Evolutionary conservation across 495 filamentous ascomycete genomes (phyloP).

Genomic region (Neurospora africana): DNA sequence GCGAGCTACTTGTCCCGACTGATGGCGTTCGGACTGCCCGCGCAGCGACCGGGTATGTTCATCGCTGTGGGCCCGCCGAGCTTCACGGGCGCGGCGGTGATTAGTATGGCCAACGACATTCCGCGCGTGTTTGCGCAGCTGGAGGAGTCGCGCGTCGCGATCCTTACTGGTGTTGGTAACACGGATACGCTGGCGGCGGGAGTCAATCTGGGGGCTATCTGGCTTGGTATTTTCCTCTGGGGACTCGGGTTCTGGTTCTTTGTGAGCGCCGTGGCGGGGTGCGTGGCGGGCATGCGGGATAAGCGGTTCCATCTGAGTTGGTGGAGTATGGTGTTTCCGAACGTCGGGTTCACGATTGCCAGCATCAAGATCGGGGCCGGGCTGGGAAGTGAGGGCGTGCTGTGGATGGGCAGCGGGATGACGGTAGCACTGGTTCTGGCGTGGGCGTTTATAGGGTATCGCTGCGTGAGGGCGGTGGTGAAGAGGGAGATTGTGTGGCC

Average conservation of each 20-base stretch:
- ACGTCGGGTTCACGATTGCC: conserved; percentile 44
- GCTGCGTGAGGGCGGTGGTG: conserved; percentile 43
- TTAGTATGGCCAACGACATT: conserved; percentile 47
- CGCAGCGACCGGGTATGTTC: conserved; percentile 54
- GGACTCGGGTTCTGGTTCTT: conserved; percentile 65
- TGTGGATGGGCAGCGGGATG: conserved; percentile 40
- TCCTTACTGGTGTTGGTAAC: neutral
- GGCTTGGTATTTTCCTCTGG: conserved; percentile 55
- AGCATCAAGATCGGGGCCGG: conserved; percentile 37
- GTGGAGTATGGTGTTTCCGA: conserved; percentile 51
- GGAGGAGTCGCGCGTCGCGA: neutral
- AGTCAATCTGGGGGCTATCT: conserved; percentile 39
- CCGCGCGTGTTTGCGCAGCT: conserved; percentile 14
- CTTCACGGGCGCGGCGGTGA: conserved; percentile 61
- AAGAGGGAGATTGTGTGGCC: conserved; percentile 48
- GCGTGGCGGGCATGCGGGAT: conserved; percentile 41
- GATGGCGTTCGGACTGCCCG: conserved; percentile 48
- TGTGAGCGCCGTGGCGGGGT: conserved; percentile 43
- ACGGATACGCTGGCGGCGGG: conserved; percentile 20
- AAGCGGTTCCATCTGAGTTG: conserved; percentile 43
- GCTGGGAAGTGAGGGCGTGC: conserved; percentile 29
- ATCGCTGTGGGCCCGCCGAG: conserved; percentile 59
- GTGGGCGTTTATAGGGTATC: conserved; percentile 47
- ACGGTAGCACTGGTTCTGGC: conserved; percentile 44
- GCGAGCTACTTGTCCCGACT: conserved; percentile 47